These are phyloP conservation scores for Alternaria sp. DNA, from an alignment of 2,329 filamentous ascomycete species.

Conservation along the genomic window DNA sequence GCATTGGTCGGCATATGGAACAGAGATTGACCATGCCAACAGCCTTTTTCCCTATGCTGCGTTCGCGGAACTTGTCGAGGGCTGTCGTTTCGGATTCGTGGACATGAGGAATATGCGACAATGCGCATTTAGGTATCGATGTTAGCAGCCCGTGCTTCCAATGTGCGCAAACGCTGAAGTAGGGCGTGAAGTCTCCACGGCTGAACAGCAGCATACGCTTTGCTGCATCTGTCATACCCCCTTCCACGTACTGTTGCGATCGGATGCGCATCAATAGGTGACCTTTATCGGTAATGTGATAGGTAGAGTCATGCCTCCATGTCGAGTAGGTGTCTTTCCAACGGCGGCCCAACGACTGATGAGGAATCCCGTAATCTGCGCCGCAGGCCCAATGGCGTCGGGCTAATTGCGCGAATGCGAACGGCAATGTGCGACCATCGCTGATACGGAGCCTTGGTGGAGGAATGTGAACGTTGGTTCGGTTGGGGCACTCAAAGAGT, in stretches of 20 bases:
- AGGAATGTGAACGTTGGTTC: constrained; percentile 58
- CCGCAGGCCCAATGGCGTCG: constrained; percentile 58
- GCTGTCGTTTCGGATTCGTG: constrained; percentile 46
- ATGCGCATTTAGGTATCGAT: constrained; percentile 66
- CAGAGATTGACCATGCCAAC: constrained; percentile 61
- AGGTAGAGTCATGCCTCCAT: constrained; percentile 62
- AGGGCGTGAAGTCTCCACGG: constrained; percentile 66
- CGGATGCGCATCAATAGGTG: constrained; percentile 65
- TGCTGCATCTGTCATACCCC: constrained; percentile 58
- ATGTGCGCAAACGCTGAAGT: constrained; percentile 67
- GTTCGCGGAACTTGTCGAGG: constrained; percentile 48
- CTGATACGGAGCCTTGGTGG: constrained; percentile 58
- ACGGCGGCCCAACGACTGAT: constrained; percentile 55
- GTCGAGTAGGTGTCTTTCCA: constrained; percentile 59
- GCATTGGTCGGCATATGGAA: constrained; percentile 63
- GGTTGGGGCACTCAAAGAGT: constrained; percentile 63
- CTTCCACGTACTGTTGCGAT: constrained; percentile 59
- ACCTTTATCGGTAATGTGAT: constrained; percentile 61
- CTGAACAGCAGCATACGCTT: constrained; percentile 65
- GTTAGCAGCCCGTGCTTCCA: constrained; percentile 68
- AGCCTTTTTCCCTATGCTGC: constrained; percentile 36
- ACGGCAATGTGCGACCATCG: constrained; percentile 62
- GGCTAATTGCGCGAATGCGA: constrained; percentile 65
- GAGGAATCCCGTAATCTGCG: constrained; percentile 45
- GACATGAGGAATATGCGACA: constrained; percentile 62